Base-by-base conservation (phyloP, 148 eudicot species). In the Camellia lanceoleosa region DNA sequence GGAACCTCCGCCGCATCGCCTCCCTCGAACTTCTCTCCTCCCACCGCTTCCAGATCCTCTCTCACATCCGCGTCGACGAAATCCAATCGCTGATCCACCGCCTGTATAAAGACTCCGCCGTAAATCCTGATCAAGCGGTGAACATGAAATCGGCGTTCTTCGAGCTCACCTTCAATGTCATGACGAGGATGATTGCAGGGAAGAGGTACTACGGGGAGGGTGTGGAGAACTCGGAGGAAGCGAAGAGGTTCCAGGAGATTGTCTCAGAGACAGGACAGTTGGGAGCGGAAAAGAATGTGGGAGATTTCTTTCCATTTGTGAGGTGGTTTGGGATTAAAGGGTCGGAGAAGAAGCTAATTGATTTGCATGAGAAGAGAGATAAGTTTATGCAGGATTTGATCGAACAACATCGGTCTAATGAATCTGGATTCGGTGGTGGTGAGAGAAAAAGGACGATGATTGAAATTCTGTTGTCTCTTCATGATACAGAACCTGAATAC, bases 111-210 rank as follows among this genome's bases (percentile, higher is more conserved):
- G 79, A 5, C 7, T 49, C 64, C 5, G 3, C 8, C 12, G 38
- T 7, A 1, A 20, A 7, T 4, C 46, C 46, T 11, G 41, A 52
- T 18, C 54, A 38, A 3, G 2, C 58, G 9, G 84, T 86, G 67
- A 78, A 84, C 9, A 59, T 87, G 83, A 89, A 83, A 13, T 13
- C 78, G 9, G 69, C 30, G 54, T 75, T 87, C 18, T 82, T 83
- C 13, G 85, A 85, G 78, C 44, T 87, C 68, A 78, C 59, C 65
- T 56, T 83, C 49, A 89, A 87, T 23, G 79, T 75, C 12, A 73
- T 87, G 84, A 87, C 78, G 87, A 82, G 88, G 74, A 87, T 87
- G 88, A 83, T 89, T 5, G 85, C 84, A 2, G 91, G 89, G 52
- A 89, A 87, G 65, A 78, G 87, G 75, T 89, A 83, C 75, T 88